These are phyloP conservation scores for Hirsutella minnesotensis DNA, from an alignment of 2,329 filamentous ascomycete genomes.

Conservation along the genomic window DNA sequence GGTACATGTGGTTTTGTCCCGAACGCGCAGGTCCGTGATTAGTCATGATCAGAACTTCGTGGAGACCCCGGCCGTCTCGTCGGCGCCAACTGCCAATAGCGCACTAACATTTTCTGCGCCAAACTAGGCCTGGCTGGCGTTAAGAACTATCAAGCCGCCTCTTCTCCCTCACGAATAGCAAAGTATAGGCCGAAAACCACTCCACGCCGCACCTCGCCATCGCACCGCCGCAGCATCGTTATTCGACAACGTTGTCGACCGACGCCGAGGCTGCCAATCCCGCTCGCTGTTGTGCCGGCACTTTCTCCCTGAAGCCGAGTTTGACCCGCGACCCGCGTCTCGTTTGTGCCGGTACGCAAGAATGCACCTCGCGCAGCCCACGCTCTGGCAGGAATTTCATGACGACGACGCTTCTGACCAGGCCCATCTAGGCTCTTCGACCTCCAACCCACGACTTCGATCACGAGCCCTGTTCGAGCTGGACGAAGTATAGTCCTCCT, in stretches of 20 bases:
- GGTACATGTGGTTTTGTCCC: background rate
- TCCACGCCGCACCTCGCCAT: background rate
- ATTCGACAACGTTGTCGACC: background rate
- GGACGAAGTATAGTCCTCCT: background rate
- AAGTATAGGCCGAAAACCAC: slow-evolving; percentile 3
- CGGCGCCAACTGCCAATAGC: background rate
- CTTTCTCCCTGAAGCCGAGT: background rate
- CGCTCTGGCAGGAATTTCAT: background rate
- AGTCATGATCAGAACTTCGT: background rate
- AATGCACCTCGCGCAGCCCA: background rate
- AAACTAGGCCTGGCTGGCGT: background rate
- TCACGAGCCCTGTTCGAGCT: background rate
- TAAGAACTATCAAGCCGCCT: slow-evolving; percentile 2
- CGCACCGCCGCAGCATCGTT: slow-evolving; percentile 1
- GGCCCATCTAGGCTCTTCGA: background rate
- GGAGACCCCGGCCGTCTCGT: background rate
- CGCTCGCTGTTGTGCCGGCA: background rate
- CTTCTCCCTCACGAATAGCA: background rate
- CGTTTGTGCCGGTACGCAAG: background rate
- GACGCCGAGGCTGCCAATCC: background rate
- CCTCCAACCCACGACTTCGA: background rate
- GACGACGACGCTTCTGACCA: background rate
- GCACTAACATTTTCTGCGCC: background rate
- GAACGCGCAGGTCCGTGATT: background rate
- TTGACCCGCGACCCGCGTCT: background rate